Evolutionary conservation across 108 stramenopile genomes (phyloP).

Genomic region (Nitzschia sp.): DNA sequence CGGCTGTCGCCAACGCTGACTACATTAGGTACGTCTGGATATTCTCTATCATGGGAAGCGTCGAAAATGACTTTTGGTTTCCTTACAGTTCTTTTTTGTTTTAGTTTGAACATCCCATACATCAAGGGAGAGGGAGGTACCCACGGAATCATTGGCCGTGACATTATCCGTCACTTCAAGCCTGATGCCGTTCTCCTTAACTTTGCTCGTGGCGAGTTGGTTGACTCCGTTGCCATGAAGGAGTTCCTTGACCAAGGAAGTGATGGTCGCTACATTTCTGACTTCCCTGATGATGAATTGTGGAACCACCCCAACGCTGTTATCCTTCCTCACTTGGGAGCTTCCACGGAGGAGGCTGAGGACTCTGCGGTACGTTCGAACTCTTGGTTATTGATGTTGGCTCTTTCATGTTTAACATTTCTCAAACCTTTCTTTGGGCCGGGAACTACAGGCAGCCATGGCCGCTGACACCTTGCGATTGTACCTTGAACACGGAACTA

Average conservation of each 20-base stretch:
- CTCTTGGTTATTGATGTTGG: too few relatives aligned
- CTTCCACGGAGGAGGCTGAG: slow-evolving; percentile 81
- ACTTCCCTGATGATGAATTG: slow-evolving; percentile 63
- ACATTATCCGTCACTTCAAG: slow-evolving; percentile 58
- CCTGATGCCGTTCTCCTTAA: slow-evolving; percentile 74
- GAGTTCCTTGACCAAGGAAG: slow-evolving; percentile 56
- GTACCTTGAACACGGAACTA: slow-evolving; percentile 64
- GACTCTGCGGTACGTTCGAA: slow-evolving; percentile 46
- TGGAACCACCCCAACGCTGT: slow-evolving; percentile 67
- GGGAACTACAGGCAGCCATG: slow-evolving; percentile 45
- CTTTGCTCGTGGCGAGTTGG: slow-evolving; percentile 85
- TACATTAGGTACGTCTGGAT: slow-evolving; percentile 62
- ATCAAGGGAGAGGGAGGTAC: slow-evolving; percentile 71
- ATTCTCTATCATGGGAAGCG: not conserved
- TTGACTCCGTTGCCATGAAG: slow-evolving; percentile 74
- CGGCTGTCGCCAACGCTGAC: slow-evolving; percentile 63
- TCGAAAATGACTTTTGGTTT: not conserved
- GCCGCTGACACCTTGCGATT: slow-evolving; percentile 63
- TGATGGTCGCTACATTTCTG: slow-evolving; percentile 55
- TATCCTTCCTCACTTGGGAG: slow-evolving; percentile 78
- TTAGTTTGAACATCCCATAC: slow-evolving; percentile 76
- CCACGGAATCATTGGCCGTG: slow-evolving; percentile 63
- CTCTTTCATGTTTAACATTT: not conserved
- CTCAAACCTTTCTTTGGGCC: not conserved
- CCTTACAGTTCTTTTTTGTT: slow-evolving; percentile 8